Percentiles rank a stretch among this genome's conserved stretches.
These are phyloP conservation scores for Phytopythium montanum DNA, from an alignment of 352 stramenopile species.

Conservation along the genomic window DNA sequence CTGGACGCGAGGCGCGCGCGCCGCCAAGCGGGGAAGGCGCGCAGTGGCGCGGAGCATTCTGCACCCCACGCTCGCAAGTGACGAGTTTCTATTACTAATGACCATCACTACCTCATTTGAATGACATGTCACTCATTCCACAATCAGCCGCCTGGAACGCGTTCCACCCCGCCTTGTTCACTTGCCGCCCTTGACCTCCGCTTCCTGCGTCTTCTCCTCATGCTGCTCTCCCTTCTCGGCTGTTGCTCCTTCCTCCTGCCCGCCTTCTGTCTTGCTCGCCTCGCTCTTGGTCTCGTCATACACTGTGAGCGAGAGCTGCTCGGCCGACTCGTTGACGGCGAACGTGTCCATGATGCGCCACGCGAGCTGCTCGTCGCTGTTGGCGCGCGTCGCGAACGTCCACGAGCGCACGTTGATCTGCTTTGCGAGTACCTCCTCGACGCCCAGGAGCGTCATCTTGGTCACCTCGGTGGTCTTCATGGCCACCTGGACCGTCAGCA, in stretches of 20 bases:
- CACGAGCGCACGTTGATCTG: slow-evolving; percentile 33
- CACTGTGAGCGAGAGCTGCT: slow-evolving; percentile 20
- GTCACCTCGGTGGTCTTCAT: slow-evolving; percentile 33
- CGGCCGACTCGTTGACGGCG: slow-evolving; percentile 30
- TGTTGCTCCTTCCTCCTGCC: neutral
- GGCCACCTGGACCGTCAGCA: slow-evolving; percentile 28
- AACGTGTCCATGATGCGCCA: slow-evolving; percentile 34
- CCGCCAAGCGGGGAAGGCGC: neutral
- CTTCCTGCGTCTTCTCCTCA: neutral
- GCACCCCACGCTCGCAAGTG: neutral
- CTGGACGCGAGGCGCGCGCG: slow-evolving; percentile 2
- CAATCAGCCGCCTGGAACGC: neutral
- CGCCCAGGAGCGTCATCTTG: slow-evolving; percentile 35
- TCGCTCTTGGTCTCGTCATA: slow-evolving; percentile 8
- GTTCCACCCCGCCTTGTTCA: neutral
- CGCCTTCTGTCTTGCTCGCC: neutral
- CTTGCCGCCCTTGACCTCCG: neutral
- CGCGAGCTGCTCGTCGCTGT: slow-evolving; percentile 24
- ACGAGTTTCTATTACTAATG: neutral
- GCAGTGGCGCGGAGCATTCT: neutral
- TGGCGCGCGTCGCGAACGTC: slow-evolving; percentile 33
- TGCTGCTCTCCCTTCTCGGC: no score
- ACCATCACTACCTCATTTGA: neutral
- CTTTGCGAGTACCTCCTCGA: slow-evolving; percentile 32
- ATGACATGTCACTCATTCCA: slow-evolving; percentile 2